A percentile compares a stretch with the other conserved stretches of the same genome.
phyloP scores from a whole-genome alignment of 2,329 filamentous ascomycete species.

The Fusarium continuum region DNA sequence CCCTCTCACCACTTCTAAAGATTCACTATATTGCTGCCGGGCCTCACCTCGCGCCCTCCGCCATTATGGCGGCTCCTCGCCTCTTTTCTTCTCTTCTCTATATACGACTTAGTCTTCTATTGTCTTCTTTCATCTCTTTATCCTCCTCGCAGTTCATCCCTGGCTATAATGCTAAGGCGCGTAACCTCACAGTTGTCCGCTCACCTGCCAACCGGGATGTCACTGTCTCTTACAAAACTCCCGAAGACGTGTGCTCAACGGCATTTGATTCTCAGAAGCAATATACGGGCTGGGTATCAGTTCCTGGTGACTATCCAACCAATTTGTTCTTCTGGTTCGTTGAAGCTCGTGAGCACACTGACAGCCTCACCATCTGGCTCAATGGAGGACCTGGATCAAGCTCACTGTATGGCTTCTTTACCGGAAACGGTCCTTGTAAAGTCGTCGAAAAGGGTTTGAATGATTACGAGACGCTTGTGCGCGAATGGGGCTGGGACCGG shows the following conservation, averaged over 20 bases:
- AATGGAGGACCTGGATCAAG: constrained; percentile 74
- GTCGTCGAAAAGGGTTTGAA: constrained; percentile 58
- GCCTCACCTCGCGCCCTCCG: not conserved
- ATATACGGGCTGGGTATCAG: constrained; percentile 73
- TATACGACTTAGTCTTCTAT: constrained; percentile 24
- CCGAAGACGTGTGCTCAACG: constrained; percentile 69
- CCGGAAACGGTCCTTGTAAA: constrained; percentile 65
- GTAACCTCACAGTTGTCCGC: constrained; percentile 63
- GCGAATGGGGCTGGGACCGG: constrained; percentile 73
- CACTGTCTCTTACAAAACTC: constrained; percentile 73
- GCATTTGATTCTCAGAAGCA: constrained; percentile 72
- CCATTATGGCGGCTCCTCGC: constrained; percentile 25
- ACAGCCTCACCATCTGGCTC: constrained; percentile 67
- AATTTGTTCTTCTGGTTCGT: constrained; percentile 64
- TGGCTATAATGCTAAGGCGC: constrained; percentile 40
- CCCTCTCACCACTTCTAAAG: constrained; percentile 27
- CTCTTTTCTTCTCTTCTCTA: constrained; percentile 4
- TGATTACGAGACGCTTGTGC: constrained; percentile 63
- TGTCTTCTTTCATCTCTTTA: constrained; percentile 24
- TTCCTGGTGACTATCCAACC: constrained; percentile 64
- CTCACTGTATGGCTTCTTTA: constrained; percentile 71
- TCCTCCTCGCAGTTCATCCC: constrained; percentile 48
- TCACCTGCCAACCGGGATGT: constrained; percentile 72
- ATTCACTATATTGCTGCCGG: not conserved
- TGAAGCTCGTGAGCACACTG: constrained; percentile 54